Conservation (phyloP, 2,329 filamentous ascomycete species). For the Trichothecium roseum region DNA sequence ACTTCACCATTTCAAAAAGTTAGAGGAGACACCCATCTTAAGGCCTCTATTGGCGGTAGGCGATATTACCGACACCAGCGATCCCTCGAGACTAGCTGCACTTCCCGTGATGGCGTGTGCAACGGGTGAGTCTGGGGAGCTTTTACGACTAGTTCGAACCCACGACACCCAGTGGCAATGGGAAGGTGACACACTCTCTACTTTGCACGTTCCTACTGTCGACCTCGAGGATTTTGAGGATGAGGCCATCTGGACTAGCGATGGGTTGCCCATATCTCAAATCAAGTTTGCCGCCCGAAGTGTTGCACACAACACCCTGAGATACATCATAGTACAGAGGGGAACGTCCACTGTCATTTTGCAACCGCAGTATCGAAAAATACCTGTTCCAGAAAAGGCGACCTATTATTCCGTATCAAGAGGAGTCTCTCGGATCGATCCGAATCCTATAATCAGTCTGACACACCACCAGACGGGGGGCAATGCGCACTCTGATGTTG, state of each 20-base stretch:
- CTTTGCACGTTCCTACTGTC: conserved; percentile 34
- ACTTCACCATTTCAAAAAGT: conserved; percentile 16
- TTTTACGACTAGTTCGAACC: conserved; percentile 44
- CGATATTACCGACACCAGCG: conserved; percentile 33
- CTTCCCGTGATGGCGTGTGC: conserved; percentile 33
- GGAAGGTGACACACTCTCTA: conserved; percentile 31
- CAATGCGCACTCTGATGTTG: conserved; percentile 47
- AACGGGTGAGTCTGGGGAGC: conserved; percentile 46
- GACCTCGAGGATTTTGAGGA: conserved; percentile 31
- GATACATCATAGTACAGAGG: conserved; percentile 46
- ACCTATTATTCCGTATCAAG: too few species aligned
- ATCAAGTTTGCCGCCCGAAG: conserved; percentile 36
- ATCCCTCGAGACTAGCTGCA: conserved; percentile 12
- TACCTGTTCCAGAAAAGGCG: conserved; percentile 17
- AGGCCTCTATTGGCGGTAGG: conserved; percentile 42
- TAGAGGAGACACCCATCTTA: conserved; percentile 13
- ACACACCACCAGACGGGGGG: conserved; percentile 40
- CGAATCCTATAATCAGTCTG: conserved; percentile 45
- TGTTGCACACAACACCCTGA: conserved; percentile 18
- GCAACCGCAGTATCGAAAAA: conserved; percentile 32
- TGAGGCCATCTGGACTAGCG: conserved; percentile 42
- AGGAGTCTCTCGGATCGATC: conserved; percentile 36
- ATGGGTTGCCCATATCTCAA: conserved; percentile 36
- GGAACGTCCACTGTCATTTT: conserved; percentile 39
- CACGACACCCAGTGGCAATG: conserved; percentile 44